Evolutionary conservation across 139 green algal genomes (phyloP).

Genomic region (Chlamydomonas sp.): DNA sequence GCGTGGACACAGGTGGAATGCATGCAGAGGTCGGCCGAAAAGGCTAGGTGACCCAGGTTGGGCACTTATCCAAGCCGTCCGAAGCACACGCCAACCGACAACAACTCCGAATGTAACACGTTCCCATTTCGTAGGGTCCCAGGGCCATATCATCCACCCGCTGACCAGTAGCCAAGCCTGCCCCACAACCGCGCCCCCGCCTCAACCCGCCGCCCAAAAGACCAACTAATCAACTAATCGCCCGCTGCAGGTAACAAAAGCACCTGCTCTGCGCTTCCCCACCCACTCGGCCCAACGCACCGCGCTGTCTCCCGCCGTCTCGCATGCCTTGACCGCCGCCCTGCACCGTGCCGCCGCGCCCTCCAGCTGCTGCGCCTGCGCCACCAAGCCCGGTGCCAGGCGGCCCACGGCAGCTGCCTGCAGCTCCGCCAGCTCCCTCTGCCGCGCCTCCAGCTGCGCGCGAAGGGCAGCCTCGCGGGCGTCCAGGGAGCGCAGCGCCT

Average conservation of each 20-base stretch:
- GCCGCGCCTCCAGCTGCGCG: conserved; percentile 15
- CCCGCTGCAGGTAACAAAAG: too few relatives aligned
- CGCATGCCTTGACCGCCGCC: neutral
- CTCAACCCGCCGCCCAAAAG: too few relatives aligned
- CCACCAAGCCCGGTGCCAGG: conserved; percentile 10
- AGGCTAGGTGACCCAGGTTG: neutral
- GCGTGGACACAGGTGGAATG: neutral
- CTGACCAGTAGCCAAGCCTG: too few relatives aligned
- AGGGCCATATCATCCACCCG: too few relatives aligned
- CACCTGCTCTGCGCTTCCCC: neutral
- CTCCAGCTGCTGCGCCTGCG: conserved; percentile 15
- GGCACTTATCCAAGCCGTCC: too few relatives aligned
- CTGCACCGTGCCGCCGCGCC: neutral
- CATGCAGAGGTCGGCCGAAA: neutral
- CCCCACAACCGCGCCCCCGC: too few relatives aligned
- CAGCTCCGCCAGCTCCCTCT: conserved; percentile 14
- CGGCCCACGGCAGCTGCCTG: conserved; percentile 13
- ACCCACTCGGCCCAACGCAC: neutral
- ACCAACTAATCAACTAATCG: too few relatives aligned
- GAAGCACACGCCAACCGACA: too few relatives aligned
- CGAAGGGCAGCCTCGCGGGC: neutral
- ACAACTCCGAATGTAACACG: too few relatives aligned
- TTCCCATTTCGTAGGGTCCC: too few relatives aligned
- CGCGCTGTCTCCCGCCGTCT: conserved; percentile 11
- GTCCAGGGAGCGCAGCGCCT: conserved; percentile 12